A percentile compares a stretch with the other conserved stretches of the same genome.
phyloP scores from a whole-genome alignment of 2,329 filamentous ascomycete species.

The Metarhizium rileyi region DNA sequence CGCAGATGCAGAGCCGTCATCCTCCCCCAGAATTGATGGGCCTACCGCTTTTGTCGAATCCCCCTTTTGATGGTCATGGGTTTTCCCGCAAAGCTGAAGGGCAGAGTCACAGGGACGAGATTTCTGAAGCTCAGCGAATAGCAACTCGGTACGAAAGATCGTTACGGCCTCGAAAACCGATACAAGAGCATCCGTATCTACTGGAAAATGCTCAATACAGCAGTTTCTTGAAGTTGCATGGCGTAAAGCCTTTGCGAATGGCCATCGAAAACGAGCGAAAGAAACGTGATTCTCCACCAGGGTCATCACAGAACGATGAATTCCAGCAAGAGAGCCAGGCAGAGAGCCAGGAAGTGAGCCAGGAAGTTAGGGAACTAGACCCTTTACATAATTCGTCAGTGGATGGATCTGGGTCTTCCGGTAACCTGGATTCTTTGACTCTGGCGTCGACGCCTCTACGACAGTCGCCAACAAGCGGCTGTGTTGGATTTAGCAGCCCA shows the following conservation, averaged over 20 bases:
- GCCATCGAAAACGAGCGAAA: constrained; percentile 19
- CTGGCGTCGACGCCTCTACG: constrained; percentile 19
- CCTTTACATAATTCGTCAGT: constrained; percentile 23
- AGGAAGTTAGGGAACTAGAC: constrained; percentile 25
- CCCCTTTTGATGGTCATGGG: not conserved
- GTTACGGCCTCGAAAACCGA: constrained; percentile 49
- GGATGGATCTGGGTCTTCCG: constrained; percentile 10
- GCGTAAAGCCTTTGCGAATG: constrained; percentile 42
- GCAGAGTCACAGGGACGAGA: constrained; percentile 1
- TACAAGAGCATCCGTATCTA: constrained; percentile 50
- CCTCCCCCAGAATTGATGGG: not conserved
- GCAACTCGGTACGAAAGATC: constrained; percentile 34
- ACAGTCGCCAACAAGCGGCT: constrained; percentile 17
- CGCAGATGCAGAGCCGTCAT: not conserved
- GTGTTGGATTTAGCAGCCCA: constrained; percentile 22
- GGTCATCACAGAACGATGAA: constrained; percentile 44
- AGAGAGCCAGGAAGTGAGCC: constrained; percentile 41
- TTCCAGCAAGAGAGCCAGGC: constrained; percentile 43
- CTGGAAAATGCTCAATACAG: constrained; percentile 47
- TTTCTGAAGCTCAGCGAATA: constrained; percentile 13
- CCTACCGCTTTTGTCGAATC: not conserved
- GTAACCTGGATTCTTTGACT: constrained; percentile 12
- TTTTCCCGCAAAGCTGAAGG: constrained; percentile 8
- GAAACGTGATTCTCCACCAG: constrained; percentile 34
- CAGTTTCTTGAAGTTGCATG: constrained; percentile 42